These are phyloP conservation scores for Cryphonectria radicalis DNA, from an alignment of 2,329 filamentous ascomycete genomes.

Conservation along the genomic window DNA sequence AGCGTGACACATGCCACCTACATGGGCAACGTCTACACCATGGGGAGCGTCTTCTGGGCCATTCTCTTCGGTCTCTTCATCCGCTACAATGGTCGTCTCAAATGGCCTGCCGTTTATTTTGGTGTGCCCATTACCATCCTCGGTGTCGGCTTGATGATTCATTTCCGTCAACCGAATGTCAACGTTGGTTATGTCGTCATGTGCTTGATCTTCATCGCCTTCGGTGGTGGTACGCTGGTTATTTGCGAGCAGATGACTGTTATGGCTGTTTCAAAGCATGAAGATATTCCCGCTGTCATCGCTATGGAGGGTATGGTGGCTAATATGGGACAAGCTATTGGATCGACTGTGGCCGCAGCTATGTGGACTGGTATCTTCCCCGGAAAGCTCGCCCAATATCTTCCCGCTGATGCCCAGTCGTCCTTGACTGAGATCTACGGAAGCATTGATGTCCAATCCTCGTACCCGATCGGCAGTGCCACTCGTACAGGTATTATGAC, in stretches of 20 bases:
- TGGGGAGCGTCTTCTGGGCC: not conserved
- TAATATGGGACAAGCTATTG: not conserved
- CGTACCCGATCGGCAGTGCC: not conserved
- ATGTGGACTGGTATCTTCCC: not conserved
- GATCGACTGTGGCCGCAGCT: not conserved
- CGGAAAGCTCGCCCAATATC: not conserved
- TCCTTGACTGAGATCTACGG: not conserved
- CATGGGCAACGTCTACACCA: not conserved
- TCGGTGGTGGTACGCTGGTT: conserved; percentile 52
- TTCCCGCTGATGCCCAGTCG: not conserved
- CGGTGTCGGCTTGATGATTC: conserved; percentile 62
- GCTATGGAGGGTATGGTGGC: not conserved
- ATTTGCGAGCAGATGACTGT: not conserved
- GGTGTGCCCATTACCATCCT: conserved; percentile 59
- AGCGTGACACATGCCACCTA: conserved; percentile 37
- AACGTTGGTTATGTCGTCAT: conserved; percentile 60
- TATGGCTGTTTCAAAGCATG: not conserved
- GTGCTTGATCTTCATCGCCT: conserved; percentile 65
- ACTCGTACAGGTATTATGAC: not conserved
- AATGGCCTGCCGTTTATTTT: conserved; percentile 42
- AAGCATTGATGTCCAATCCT: not conserved
- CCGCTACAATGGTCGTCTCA: not conserved
- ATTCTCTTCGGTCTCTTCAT: not conserved
- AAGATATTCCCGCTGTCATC: not conserved
- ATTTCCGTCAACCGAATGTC: conserved; percentile 57